phyloP scores from a whole-genome alignment of 2,329 filamentous ascomycete species.

The Beauveria caledonica region DNA sequence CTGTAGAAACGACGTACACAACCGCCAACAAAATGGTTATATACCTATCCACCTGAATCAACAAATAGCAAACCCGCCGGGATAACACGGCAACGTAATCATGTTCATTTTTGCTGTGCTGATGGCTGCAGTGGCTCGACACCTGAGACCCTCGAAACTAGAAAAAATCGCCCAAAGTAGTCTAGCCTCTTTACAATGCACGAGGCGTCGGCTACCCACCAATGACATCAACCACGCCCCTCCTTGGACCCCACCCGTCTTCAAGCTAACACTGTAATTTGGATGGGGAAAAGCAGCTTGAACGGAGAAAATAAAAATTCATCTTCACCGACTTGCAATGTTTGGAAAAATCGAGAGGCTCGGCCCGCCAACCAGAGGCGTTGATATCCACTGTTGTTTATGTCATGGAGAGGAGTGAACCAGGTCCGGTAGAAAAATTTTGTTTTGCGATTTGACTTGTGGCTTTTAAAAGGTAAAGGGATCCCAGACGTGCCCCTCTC shows the following conservation, averaged over 20 bases:
- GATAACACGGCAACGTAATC: neutral
- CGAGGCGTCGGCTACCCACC: neutral
- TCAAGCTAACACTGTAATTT: neutral
- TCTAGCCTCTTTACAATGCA: neutral
- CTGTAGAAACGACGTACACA: too few relatives aligned
- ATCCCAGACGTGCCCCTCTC: neutral
- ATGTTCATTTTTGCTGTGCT: neutral
- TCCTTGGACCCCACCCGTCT: neutral
- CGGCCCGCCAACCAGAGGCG: constrained; percentile 8
- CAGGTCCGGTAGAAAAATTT: neutral
- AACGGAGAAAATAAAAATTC: neutral
- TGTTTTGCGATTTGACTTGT: neutral
- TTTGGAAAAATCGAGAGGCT: neutral
- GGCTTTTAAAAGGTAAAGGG: neutral
- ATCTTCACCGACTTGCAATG: constrained; percentile 2
- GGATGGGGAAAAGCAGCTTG: neutral
- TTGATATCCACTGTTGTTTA: constrained; percentile 9
- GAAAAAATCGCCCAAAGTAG: neutral
- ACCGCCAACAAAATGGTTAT: too few relatives aligned
- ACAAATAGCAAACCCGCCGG: too few relatives aligned
- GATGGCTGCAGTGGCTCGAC: neutral
- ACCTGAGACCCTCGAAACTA: neutral
- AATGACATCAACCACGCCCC: constrained; percentile 6
- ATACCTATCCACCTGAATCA: too few relatives aligned
- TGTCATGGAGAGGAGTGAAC: constrained; percentile 6